phyloP scores from a whole-genome alignment of 495 filamentous ascomycete species.

The Annulohypoxylon maeteangense region DNA sequence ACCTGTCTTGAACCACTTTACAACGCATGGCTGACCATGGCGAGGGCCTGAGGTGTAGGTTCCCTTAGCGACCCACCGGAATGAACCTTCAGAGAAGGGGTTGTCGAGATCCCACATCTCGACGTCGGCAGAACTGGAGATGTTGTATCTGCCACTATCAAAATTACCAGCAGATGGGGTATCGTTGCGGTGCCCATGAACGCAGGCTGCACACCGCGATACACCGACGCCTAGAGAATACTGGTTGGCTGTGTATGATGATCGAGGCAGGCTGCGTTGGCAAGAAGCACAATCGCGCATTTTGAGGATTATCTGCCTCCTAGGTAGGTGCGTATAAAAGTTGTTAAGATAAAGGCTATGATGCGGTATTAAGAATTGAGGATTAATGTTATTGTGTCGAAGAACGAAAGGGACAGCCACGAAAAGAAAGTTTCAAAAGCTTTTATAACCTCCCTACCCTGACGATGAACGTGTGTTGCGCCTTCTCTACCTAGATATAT shows the following conservation, averaged over 20 bases:
- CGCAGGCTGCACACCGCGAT: constrained; percentile 45
- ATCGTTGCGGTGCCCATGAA: constrained; percentile 38
- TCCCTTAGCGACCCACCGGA: constrained; percentile 50
- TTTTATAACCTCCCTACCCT: too few species aligned
- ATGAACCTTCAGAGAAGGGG: constrained; percentile 47
- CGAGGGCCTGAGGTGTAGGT: constrained; percentile 41
- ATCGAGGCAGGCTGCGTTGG: neutral
- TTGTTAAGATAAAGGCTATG: neutral
- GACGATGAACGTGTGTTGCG: too few species aligned
- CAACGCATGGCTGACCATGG: constrained; percentile 44
- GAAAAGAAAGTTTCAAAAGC: too few species aligned
- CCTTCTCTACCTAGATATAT: too few species aligned
- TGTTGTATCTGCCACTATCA: constrained; percentile 47
- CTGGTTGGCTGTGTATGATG: constrained; percentile 1
- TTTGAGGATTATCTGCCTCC: neutral
- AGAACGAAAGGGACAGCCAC: neutral
- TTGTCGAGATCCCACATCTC: neutral
- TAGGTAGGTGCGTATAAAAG: too few species aligned
- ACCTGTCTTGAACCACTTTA: constrained; percentile 54
- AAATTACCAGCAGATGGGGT: constrained; percentile 8
- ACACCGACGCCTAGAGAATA: constrained; percentile 16
- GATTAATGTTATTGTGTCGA: neutral
- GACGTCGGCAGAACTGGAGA: too few species aligned
- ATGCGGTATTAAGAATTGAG: neutral
- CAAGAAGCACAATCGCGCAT: constrained; percentile 3